phyloP scores from a whole-genome alignment of 2,329 filamentous ascomycete genomes.

The Xylaria sp. region DNA sequence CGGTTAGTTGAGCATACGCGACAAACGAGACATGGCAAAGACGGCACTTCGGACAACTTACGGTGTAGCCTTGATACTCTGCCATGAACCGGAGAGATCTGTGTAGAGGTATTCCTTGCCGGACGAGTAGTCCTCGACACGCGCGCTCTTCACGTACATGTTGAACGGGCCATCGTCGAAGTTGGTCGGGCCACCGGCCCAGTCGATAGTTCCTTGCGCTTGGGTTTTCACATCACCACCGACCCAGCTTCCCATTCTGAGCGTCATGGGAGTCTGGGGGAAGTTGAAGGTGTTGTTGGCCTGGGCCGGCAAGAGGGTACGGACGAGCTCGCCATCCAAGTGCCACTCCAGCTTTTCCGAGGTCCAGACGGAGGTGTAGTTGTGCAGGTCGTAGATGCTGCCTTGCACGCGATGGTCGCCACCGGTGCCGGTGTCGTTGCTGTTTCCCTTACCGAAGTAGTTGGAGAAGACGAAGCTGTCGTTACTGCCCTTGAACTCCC shows the following conservation, averaged over 20 bases:
- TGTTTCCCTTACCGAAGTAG: constrained; percentile 71
- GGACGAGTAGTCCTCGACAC: constrained; percentile 53
- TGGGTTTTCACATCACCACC: constrained; percentile 50
- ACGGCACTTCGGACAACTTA: constrained; percentile 36
- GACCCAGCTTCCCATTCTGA: constrained; percentile 64
- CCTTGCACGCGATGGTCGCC: constrained; percentile 49
- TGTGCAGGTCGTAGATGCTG: constrained; percentile 60
- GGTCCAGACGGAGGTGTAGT: constrained; percentile 73
- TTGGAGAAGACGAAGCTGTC: constrained; percentile 61
- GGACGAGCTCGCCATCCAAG: constrained; percentile 62
- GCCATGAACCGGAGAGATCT: constrained; percentile 55
- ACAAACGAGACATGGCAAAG: background rate
- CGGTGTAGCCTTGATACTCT: constrained; percentile 56
- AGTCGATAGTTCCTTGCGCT: constrained; percentile 54
- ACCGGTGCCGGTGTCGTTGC: constrained; percentile 57
- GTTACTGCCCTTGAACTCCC: constrained; percentile 72
- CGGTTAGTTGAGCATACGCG: background rate
- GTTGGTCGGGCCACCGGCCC: constrained; percentile 66
- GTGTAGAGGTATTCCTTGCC: constrained; percentile 62
- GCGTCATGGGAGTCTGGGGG: constrained; percentile 71
- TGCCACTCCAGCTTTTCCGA: constrained; percentile 60
- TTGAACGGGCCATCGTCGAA: constrained; percentile 62
- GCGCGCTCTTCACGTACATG: constrained; percentile 64
- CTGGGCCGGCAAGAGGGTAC: constrained; percentile 57
- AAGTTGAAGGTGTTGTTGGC: constrained; percentile 59